These are phyloP conservation scores for Saturnispora sanitii DNA, from an alignment of 805 yeast genomes.

Conservation along the genomic window DNA sequence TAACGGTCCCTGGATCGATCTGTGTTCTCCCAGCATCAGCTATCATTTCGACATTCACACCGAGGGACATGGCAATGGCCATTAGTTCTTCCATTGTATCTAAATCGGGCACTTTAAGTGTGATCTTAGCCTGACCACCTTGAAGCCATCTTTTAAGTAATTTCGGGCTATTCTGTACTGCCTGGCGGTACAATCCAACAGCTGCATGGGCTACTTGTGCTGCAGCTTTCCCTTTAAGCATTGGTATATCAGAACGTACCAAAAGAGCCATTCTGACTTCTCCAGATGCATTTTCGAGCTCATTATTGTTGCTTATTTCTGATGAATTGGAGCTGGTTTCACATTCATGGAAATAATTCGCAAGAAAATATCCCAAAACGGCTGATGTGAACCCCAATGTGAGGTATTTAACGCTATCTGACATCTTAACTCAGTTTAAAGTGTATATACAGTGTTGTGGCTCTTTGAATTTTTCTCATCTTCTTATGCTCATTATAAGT, in stretches of 20 bases:
- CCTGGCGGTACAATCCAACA: conserved; percentile 65
- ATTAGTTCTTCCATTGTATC: conserved; percentile 68
- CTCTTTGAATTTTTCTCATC: too few species aligned
- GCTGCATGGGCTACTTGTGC: conserved; percentile 99
- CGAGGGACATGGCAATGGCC: conserved; percentile 71
- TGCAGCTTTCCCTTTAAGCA: conserved; percentile 93
- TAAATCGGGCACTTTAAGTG: conserved; percentile 61
- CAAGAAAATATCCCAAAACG: neutral
- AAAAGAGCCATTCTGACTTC: conserved; percentile 81
- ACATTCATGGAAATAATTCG: too few species aligned
- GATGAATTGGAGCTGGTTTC: too few species aligned
- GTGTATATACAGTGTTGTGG: too few species aligned
- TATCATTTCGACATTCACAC: conserved; percentile 69
- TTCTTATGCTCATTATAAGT: too few species aligned
- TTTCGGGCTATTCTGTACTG: conserved; percentile 43
- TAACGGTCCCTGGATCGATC: conserved; percentile 90
- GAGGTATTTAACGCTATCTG: neutral
- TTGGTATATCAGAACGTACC: conserved; percentile 78
- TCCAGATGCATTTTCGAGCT: conserved; percentile 60
- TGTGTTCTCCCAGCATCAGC: conserved; percentile 98
- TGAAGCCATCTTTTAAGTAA: conserved; percentile 67
- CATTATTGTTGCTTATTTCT: too few species aligned
- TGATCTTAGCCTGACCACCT: conserved; percentile 88
- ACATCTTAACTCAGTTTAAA: neutral
- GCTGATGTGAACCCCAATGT: neutral